Evolutionary conservation across 2,329 filamentous ascomycete species (phyloP), one percentile per base, ranked within the genome.

Genomic region (Aspergillus clavatus): DNA sequence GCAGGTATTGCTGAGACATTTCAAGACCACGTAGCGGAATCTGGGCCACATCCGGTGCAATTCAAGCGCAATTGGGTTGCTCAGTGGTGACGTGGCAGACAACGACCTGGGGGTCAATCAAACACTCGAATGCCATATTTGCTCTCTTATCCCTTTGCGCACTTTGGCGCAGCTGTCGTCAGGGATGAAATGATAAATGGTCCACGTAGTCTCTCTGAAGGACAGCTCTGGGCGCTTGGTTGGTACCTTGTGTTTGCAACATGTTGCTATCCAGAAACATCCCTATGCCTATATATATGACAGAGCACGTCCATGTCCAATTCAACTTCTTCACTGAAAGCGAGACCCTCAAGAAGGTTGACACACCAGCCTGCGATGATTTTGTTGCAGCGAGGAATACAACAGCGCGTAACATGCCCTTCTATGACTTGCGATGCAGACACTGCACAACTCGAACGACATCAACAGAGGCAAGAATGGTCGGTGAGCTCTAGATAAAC

Each of bases 1-100:
- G 37, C 44, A 35, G 37, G 45, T 35, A 40, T 27, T 37, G 26
- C 23, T 39, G 35, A 42, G 27, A 43, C 26, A 38, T 14, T 11
- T 8, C 7, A 16, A 12, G 31, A 5, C 16, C 31, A 18, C 31
- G 10, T 35, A 35, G 31, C 16, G 11, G 31, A 18, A 52, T 48
- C 33, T 39, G 40, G 41, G 11, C 36, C 21, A 28, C 37, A 48
- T 43, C 46, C 35, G 42, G 44, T 50, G 54, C 47, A 53, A 51
- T 45, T 45, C 42, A 54, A 52, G 58, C 56, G 52, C 56, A 60
- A 55, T 49, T 43, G 53, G 51, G 53, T 54, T 53, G 54, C 50
- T 53, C 46, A 43, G 26, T 48, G 45, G 55, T 66, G 62, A 66
- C 62, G 62, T 66, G 63, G 61, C 63, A 61, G 54, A 51, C 52